phyloP scores from a whole-genome alignment of 2,329 filamentous ascomycete species.

The Botrytis fragariae region DNA sequence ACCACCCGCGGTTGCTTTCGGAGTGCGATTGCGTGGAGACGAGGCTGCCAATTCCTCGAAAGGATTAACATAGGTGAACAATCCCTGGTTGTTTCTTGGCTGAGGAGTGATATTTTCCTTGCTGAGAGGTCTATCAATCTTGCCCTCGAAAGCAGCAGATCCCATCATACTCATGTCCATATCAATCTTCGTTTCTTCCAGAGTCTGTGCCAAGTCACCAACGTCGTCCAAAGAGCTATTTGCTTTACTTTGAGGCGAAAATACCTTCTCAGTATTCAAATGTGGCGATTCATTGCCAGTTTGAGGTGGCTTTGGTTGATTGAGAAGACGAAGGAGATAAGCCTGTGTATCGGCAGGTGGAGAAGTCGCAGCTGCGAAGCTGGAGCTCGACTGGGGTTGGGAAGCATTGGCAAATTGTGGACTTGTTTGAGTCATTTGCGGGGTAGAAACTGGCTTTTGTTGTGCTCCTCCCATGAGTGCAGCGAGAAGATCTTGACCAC shows the following conservation, averaged over 20 bases:
- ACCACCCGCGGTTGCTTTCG: conserved; percentile 43
- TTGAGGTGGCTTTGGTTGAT: conserved; percentile 69
- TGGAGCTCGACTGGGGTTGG: conserved; percentile 25
- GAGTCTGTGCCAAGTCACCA: conserved; percentile 43
- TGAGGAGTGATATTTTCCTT: conserved; percentile 29
- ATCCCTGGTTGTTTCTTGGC: conserved; percentile 30
- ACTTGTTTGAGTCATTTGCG: conserved; percentile 27
- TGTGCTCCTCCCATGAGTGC: conserved; percentile 35
- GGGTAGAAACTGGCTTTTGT: conserved; percentile 25
- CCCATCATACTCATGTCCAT: conserved; percentile 41
- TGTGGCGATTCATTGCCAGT: conserved; percentile 42
- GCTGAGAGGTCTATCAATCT: conserved; percentile 22
- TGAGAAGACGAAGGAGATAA: conserved; percentile 81
- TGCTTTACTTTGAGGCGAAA: conserved; percentile 43
- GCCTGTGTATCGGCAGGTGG: conserved; percentile 73
- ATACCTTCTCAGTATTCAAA: conserved; percentile 32
- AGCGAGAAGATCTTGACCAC: conserved; percentile 36
- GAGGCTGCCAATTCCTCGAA: conserved; percentile 68
- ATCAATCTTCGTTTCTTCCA: conserved; percentile 43
- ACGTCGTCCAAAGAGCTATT: conserved; percentile 35
- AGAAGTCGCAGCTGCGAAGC: conserved; percentile 46
- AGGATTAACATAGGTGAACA: conserved; percentile 71
- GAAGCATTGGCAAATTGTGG: conserved; percentile 32
- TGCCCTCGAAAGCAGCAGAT: conserved; percentile 26
- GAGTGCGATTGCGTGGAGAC: conserved; percentile 58